These are phyloP conservation scores for Lepidium aucheri DNA, from an alignment of 345 rosid species.

Conservation along the genomic window DNA sequence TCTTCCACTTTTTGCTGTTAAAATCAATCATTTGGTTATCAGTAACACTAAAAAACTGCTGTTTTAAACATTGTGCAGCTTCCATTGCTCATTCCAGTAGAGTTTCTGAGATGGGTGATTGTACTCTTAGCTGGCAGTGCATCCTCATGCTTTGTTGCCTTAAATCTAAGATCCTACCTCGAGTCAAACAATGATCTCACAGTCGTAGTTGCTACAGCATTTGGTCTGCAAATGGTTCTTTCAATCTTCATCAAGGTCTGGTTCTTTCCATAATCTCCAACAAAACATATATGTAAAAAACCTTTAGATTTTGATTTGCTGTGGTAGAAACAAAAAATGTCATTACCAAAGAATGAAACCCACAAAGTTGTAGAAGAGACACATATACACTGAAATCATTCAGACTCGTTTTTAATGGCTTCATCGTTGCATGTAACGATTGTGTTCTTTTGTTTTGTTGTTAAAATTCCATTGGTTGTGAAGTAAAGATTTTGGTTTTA, in stretches of 20 bases:
- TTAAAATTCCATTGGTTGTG: background rate
- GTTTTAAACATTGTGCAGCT: conserved; percentile 39
- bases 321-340: conserved; percentile 9
- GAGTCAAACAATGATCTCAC: conserved; percentile 44
- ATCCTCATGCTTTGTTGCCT: conserved; percentile 66
- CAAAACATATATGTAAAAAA: background rate
- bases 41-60: background rate
- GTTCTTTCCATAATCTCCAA: conserved; percentile 63
- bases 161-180: conserved; percentile 50
- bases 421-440: conserved; percentile 5
- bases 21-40: background rate
- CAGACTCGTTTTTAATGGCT: background rate
- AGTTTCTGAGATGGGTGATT: conserved; percentile 75
- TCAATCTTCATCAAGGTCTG: conserved; percentile 88
- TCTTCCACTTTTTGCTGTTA: background rate
- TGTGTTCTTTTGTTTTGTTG: background rate
- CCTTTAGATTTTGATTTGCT: conserved; percentile 19
- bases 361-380: conserved; percentile 5
- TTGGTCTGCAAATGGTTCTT: conserved; percentile 68
- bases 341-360: conserved; percentile 3
- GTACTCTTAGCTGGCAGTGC: conserved; percentile 60
- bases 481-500: background rate
- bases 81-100: conserved; percentile 70
- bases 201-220: conserved; percentile 49
- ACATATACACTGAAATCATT: conserved; percentile 5